Base-by-base conservation (phyloP, 177 flowering plant species). In the Telopea speciosissima region DNA sequence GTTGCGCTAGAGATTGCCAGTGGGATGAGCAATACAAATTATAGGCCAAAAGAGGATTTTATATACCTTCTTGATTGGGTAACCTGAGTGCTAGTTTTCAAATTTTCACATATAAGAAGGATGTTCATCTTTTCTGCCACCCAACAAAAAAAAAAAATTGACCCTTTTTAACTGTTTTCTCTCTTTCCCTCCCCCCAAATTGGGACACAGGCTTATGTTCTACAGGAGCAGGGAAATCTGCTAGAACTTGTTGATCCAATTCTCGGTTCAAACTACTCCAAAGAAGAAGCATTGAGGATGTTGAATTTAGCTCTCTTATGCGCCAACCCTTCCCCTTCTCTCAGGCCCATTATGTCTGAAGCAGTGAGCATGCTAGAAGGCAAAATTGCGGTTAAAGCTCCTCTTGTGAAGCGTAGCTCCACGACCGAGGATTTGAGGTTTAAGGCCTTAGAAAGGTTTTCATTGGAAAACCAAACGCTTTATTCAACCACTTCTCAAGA, bases 41-140 rank as follows among this genome's bases (percentile, higher is more conserved):
- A 84, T 76, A 78, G 85, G 74, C 87, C 92, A 6, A 88, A 80
- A 75, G 96, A 87, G 73, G 92, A 92, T 69, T 86, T 84, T 78
- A 82, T 86, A 62, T 89, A 89, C 81, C 92, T 92, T 72, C 92
- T 90, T 67, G 97, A 92, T 64, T 89, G 96, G 97, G 97, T 92
- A 85, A 83, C 54, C 1, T 12, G 11, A 44, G 14, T 10, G 8
- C 33, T 3, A 9, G 14, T 44, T 9, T n/a, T n/a, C n/a, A n/a
- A n/a, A n/a, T n/a, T n/a, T 49, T 49, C 0, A 5, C 5, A 11
- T 49, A 11, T 49, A 49, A 8, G 40, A 36, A 36, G 40, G 9
- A 36, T 36, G 7, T 0, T 49, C 4, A 49, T 49, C 7, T 49
- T 49, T 49, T 49, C 19, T 49, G 13, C 10, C 49, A 9, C 5